Base-by-base conservation (phyloP, 78 protist genomes). In the Neovahlkampfia damariscottae region DNA sequence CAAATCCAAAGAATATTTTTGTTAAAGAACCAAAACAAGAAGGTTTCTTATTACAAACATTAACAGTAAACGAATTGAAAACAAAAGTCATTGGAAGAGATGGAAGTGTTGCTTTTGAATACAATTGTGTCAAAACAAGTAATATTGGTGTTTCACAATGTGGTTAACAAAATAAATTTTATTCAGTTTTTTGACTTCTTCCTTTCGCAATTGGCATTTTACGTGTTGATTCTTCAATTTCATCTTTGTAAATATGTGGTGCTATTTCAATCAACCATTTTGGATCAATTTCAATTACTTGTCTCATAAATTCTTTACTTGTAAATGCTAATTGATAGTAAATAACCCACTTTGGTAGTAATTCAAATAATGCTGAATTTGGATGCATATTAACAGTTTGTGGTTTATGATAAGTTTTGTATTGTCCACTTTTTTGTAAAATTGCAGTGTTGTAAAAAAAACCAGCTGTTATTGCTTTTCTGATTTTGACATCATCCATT, bases 181-280 rank as follows among this genome's bases (percentile, higher is more conserved):
- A 50, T 50, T 19, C 19, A 50, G 62, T 19, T 19, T n/a, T 50
- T n/a, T 19, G 19, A 19, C 34, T 19, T 19, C 62, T 50, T 50
- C 62, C 62, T 50, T 50, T 50, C 10, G 10, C 35, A 9, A 81
- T 87, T 8, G 90, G 94, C 82, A 86, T 73, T 76, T 89, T 89
- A 73, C 79, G 58, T 67, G 39, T 30, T 36, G 3, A 35, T n/a
- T 85, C 82, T 7, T 27, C 66, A 28, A 88, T 9, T 5, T 88
- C 92, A 35, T 74, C 68, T 76, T 79, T 82, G 80, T 95, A 95
- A 76, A 79, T 88, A 66, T 95, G 98, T 27, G 99, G 99, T 29
- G 98, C 98, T 32, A 97, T 84, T 76, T 96, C 98, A 31, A 85
- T 40, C 7, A 97, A 82, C 99, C 99, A 97, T 32, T 73, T 81